Conservation (phyloP, 495 filamentous ascomycete species). For the Thozetella sp. region DNA sequence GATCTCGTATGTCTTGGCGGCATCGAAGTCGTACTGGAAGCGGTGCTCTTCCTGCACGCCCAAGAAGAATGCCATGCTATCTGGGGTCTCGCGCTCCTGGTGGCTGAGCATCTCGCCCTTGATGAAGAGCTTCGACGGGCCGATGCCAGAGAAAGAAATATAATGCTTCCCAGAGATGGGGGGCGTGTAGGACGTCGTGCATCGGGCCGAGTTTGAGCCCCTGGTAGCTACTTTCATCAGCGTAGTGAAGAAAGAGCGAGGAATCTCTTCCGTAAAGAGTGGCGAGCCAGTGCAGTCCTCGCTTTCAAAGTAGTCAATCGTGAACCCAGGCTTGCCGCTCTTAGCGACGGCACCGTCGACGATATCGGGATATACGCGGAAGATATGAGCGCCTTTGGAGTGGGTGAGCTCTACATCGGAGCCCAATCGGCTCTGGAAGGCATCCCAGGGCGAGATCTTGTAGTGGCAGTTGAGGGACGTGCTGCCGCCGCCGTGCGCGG, state of each 20-base stretch:
- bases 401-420: background rate
- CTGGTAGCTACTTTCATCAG: background rate
- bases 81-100: background rate
- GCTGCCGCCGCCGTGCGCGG: slow-evolving; percentile 2
- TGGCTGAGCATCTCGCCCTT: background rate
- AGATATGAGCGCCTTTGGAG: background rate
- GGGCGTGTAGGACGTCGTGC: background rate
- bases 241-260: background rate
- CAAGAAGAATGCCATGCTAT: slow-evolving; percentile 1
- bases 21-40: background rate
- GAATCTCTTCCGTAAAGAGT: background rate
- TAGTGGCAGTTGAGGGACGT: background rate
- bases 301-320: background rate
- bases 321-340: background rate
- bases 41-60: slow-evolving; percentile 1
- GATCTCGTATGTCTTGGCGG: background rate
- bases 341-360: background rate
- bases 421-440: background rate
- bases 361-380: background rate
- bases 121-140: background rate
- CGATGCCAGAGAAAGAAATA: background rate
- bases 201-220: background rate
- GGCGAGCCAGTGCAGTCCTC: background rate
- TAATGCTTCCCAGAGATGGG: background rate
- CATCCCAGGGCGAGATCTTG: slow-evolving; percentile 2